A percentile compares a stretch with the other conserved stretches of the same genome.
These are phyloP conservation scores for Colletotrichum tamarilloi DNA, from an alignment of 2,329 filamentous ascomycete genomes.

Conservation along the genomic window DNA sequence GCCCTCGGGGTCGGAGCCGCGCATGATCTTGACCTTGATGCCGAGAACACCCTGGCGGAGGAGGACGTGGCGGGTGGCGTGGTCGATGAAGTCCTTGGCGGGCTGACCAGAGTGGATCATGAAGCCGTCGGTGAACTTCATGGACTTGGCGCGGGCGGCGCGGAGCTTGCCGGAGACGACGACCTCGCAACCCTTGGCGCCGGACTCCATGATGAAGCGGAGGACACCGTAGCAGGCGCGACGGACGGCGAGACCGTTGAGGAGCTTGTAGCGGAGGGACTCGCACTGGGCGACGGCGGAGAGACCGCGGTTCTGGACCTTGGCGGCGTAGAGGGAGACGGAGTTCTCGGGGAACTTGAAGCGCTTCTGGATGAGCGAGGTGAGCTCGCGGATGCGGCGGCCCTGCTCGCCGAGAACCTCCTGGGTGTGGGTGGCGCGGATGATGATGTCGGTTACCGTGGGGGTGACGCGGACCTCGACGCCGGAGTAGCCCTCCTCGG, in stretches of 20 bases:
- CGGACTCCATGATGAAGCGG: conserved; percentile 99
- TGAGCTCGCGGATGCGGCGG: conserved; percentile 99
- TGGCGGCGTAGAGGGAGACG: conserved; percentile 99
- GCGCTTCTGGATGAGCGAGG: conserved; percentile 99
- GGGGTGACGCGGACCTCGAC: conserved; percentile 99
- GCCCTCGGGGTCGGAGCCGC: conserved; percentile 98
- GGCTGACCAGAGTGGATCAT: conserved; percentile 99
- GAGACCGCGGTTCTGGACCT: conserved; percentile 99
- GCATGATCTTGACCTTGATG: conserved; percentile 99
- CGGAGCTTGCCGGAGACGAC: conserved; percentile 99
- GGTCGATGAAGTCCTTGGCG: conserved; percentile 99
- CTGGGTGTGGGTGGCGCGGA: conserved; percentile 99
- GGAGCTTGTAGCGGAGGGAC: conserved; percentile 99
- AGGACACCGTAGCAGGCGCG: conserved; percentile 99
- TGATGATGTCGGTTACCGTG: conserved; percentile 99
- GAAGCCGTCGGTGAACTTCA: conserved; percentile 99
- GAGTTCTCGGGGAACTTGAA: conserved; percentile 99
- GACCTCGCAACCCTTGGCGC: conserved; percentile 99
- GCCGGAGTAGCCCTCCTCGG: conserved; percentile 99
- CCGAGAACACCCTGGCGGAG: conserved; percentile 99
- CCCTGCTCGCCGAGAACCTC: conserved; percentile 99
- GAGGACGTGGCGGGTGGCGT: conserved; percentile 97
- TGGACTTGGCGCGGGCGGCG: conserved; percentile 98
- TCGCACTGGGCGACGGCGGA: conserved; percentile 99
- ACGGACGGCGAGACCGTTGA: conserved; percentile 98